Percentiles rank a stretch among this genome's conserved stretches.
Conservation (phyloP, 1,139 yeast genomes). For the Pichia sp. region DNA sequence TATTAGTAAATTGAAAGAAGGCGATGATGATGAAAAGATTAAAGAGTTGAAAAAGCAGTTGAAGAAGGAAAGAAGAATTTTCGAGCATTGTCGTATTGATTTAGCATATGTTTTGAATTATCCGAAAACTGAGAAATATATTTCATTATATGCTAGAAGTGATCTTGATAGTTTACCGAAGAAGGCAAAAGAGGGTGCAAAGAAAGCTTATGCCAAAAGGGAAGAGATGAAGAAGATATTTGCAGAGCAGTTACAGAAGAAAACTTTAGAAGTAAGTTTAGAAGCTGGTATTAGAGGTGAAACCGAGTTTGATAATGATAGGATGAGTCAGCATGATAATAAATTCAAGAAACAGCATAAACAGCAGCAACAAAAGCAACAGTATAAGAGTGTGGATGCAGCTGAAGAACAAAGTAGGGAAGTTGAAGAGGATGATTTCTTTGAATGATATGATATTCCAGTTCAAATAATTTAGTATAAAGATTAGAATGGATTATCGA, state of each 20-base stretch:
- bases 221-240: constrained; percentile 44
- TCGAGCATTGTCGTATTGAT: constrained; percentile 60
- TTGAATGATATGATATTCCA: no score
- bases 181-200: constrained; percentile 40
- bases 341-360: neutral
- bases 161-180: constrained; percentile 24
- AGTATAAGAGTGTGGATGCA: constrained; percentile 10
- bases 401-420: constrained; percentile 6
- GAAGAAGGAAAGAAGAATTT: constrained; percentile 43
- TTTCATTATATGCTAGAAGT: constrained; percentile 58
- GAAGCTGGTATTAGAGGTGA: constrained; percentile 49
- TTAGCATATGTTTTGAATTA: constrained; percentile 69
- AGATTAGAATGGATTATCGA: no score
- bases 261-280: constrained; percentile 48
- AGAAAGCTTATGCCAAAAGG: constrained; percentile 43
- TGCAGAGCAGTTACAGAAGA: constrained; percentile 42
- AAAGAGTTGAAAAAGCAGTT: constrained; percentile 46
- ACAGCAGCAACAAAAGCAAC: neutral
- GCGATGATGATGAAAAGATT: constrained; percentile 30
- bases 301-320: constrained; percentile 20
- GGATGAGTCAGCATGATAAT: no score
- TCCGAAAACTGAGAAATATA: constrained; percentile 76
- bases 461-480: no score
- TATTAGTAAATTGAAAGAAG: constrained; percentile 21
- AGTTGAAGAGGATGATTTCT: constrained; percentile 40